Evolutionary conservation across 2,329 filamentous ascomycete genomes (phyloP).

Genomic region (Venturia oleaginea): DNA sequence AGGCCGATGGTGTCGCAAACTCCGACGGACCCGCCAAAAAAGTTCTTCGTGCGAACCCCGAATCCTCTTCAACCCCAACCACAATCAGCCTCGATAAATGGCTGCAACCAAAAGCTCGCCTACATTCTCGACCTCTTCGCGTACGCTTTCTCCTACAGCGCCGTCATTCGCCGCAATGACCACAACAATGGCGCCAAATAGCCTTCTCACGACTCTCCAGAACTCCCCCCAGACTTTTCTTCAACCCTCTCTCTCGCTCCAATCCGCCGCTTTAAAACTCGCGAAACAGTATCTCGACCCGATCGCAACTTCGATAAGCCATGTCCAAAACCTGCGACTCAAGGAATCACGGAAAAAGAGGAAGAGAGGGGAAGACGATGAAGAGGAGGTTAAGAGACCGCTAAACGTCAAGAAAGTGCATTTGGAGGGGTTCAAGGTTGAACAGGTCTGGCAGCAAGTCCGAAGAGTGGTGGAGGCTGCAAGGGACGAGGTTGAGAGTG

Average conservation of each 20-base stretch:
- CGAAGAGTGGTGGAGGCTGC: conserved; percentile 68
- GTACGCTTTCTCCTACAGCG: conserved; percentile 30
- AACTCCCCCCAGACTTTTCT: conserved; percentile 64
- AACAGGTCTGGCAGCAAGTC: conserved; percentile 92
- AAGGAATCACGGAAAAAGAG: conserved; percentile 65
- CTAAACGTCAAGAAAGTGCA: conserved; percentile 77
- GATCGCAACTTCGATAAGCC: conserved; percentile 63
- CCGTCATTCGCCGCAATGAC: conserved; percentile 11
- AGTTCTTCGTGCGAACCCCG: not conserved
- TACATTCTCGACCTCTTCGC: conserved; percentile 30
- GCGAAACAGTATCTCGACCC: conserved; percentile 75
- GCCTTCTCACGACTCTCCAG: conserved; percentile 35
- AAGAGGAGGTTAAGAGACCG: conserved; percentile 25
- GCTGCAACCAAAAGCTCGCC: conserved; percentile 21
- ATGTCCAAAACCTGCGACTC: conserved; percentile 60
- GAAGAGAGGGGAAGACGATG: conserved; percentile 50
- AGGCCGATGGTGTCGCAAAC: not conserved
- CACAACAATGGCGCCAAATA: conserved; percentile 24
- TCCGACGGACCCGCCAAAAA: not conserved
- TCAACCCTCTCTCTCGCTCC: conserved; percentile 58
- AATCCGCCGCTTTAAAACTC: conserved; percentile 60
- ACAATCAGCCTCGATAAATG: not conserved
- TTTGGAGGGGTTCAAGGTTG: conserved; percentile 74
- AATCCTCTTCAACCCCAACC: not conserved
- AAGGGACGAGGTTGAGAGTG: conserved; percentile 42